phyloP scores from a whole-genome alignment of 2,329 filamentous ascomycete genomes.

The Colletotrichum tropicicola region DNA sequence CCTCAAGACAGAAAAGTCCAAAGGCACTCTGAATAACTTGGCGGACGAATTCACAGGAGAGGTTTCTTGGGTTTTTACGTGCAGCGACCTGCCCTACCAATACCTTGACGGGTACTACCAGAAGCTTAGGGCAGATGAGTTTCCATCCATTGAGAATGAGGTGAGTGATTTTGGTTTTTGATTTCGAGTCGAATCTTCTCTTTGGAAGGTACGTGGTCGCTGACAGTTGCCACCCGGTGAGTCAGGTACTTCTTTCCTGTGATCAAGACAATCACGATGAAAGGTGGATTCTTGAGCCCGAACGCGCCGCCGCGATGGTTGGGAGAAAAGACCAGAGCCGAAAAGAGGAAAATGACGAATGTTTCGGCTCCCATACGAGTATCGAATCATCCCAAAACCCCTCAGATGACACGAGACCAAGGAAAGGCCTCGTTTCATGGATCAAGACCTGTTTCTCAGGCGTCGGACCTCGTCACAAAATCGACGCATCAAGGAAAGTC shows the following conservation, averaged over 20 bases:
- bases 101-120: constrained; percentile 5
- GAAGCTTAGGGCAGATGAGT: constrained; percentile 2
- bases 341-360: too few species aligned
- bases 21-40: background rate
- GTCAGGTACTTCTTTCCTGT: constrained; percentile 35
- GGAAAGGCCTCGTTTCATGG: background rate
- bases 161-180: background rate
- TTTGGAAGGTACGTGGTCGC: background rate
- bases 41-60: background rate
- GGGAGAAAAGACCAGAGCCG: background rate
- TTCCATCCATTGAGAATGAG: constrained; percentile 13
- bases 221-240: too few species aligned
- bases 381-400: background rate
- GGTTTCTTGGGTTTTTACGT: constrained; percentile 20
- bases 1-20: background rate
- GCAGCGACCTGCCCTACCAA: constrained; percentile 24
- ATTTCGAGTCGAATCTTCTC: accelerated
- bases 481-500: background rate
- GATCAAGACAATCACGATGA: constrained; percentile 38
- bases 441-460: background rate
- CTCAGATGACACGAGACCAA: background rate
- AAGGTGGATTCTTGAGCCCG: constrained; percentile 35
- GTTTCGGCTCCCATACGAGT: too few species aligned
- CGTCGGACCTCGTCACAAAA: too few species aligned
- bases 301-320: constrained; percentile 7